These are phyloP conservation scores for Heritiera littoralis DNA, from an alignment of 345 rosid species.

Conservation along the genomic window DNA sequence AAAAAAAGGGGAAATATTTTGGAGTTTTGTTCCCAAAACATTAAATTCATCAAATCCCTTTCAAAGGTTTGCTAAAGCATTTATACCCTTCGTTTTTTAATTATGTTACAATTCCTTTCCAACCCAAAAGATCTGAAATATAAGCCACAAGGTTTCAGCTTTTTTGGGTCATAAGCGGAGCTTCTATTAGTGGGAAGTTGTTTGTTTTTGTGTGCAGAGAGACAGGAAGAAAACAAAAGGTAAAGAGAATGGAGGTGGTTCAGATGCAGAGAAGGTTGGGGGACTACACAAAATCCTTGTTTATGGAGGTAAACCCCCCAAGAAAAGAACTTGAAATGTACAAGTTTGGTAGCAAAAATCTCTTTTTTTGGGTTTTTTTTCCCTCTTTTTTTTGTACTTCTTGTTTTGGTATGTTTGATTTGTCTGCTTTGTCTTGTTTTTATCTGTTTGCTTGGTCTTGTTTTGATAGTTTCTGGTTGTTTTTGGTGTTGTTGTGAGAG, in stretches of 20 bases:
- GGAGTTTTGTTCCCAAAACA: constrained; percentile 17
- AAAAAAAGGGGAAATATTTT: constrained; percentile 19
- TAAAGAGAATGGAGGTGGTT: constrained; percentile 60
- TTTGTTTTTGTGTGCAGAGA: constrained; percentile 8
- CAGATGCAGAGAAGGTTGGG: constrained; percentile 82
- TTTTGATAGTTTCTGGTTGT: neutral
- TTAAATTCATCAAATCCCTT: constrained; percentile 37
- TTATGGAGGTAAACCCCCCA: constrained; percentile 52
- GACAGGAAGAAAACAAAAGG: constrained; percentile 18
- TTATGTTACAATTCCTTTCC: constrained; percentile 23
- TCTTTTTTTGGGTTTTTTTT: neutral
- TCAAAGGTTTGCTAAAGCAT: constrained; percentile 21
- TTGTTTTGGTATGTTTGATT: constrained; percentile 12
- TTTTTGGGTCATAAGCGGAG: neutral
- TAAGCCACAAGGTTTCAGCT: constrained; percentile 22
- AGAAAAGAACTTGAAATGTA: neutral
- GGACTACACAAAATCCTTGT: constrained; percentile 75
- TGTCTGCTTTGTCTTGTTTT: constrained; percentile 15
- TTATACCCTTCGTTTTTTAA: constrained; percentile 11
- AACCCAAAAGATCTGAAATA: constrained; percentile 32
- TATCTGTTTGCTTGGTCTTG: constrained; percentile 16
- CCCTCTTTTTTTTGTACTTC: neutral
- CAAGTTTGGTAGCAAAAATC: neutral
- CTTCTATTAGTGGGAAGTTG: neutral
- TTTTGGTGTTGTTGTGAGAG: constrained; percentile 25